Conservation (phyloP, 306 rosid genomes). For the Cucurbita moschata region DNA sequence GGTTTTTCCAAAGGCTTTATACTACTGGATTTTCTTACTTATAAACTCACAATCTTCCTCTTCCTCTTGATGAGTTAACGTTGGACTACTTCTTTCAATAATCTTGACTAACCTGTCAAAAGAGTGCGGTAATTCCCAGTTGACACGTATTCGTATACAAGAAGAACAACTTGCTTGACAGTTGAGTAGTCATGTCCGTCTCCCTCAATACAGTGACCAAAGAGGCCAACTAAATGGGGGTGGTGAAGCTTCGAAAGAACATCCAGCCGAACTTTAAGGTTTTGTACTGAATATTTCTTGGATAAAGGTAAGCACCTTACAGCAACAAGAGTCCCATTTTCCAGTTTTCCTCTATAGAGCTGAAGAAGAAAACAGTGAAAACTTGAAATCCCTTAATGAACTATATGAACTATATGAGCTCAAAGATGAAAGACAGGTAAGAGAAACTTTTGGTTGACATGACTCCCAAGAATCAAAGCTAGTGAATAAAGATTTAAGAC, state of each 20-base stretch:
- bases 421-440: not conserved
- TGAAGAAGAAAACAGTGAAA: constrained; percentile 18
- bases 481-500: not conserved
- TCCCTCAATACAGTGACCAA: constrained; percentile 63
- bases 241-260: constrained; percentile 77
- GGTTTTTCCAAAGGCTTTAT: no score
- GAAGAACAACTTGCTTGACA: constrained; percentile 42
- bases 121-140: constrained; percentile 41
- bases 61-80: no score
- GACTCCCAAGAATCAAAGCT: not conserved
- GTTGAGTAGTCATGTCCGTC: constrained; percentile 39
- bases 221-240: constrained; percentile 71
- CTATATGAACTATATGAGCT: not conserved
- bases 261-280: constrained; percentile 56
- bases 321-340: constrained; percentile 44
- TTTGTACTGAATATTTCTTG: constrained; percentile 52
- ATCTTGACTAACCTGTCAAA: constrained; percentile 41
- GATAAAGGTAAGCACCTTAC: constrained; percentile 33
- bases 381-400: not conserved
- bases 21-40: no score
- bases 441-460: not conserved
- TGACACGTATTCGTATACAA: constrained; percentile 53
- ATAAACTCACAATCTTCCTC: no score
- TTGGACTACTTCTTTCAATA: no score
- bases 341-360: constrained; percentile 68